These are phyloP conservation scores for Boletus rufocinnamomeus DNA, from an alignment of 768 basidiomycete genomes.

Conservation along the genomic window DNA sequence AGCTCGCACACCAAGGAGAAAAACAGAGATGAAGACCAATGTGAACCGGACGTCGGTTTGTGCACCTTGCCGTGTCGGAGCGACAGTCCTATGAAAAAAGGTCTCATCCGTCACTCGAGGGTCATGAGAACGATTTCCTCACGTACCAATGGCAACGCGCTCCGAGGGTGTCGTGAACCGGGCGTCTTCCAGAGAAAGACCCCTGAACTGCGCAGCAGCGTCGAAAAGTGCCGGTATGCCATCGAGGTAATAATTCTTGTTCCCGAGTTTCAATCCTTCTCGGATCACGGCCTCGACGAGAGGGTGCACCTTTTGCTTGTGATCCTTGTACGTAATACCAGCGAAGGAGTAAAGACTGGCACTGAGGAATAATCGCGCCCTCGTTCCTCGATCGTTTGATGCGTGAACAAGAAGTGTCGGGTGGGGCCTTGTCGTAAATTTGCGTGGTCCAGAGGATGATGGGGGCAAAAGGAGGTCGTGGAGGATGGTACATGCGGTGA, in stretches of 20 bases:
- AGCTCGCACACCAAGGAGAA: conserved; percentile 79
- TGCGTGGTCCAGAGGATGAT: conserved; percentile 13
- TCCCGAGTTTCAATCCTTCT: conserved; percentile 83
- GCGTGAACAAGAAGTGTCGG: conserved; percentile 42
- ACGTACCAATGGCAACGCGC: conserved; percentile 60
- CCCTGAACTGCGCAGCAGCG: conserved; percentile 46
- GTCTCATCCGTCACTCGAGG: background rate
- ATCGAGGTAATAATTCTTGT: conserved; percentile 74
- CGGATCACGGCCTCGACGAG: conserved; percentile 72
- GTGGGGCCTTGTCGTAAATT: conserved; percentile 20
- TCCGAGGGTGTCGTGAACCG: conserved; percentile 45
- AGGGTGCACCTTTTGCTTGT: conserved; percentile 60
- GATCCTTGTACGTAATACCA: conserved; percentile 56
- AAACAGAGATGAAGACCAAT: conserved; percentile 71
- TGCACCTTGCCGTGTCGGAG: conserved; percentile 70
- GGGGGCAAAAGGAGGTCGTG: conserved; percentile 43
- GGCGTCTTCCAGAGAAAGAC: conserved; percentile 33
- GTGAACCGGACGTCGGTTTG: conserved; percentile 56
- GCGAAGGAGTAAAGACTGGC: conserved; percentile 73
- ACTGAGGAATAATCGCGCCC: conserved; percentile 75
- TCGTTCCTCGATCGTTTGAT: conserved; percentile 33
- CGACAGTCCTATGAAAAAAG: conserved; percentile 52
- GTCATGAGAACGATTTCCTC: background rate
- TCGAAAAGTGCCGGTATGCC: conserved; percentile 70
- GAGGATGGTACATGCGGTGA: conserved; percentile 63